Percentiles rank a stretch among this genome's conserved stretches.
Conservation (phyloP, 495 filamentous ascomycete species). For the Penicillium turbatum region DNA sequence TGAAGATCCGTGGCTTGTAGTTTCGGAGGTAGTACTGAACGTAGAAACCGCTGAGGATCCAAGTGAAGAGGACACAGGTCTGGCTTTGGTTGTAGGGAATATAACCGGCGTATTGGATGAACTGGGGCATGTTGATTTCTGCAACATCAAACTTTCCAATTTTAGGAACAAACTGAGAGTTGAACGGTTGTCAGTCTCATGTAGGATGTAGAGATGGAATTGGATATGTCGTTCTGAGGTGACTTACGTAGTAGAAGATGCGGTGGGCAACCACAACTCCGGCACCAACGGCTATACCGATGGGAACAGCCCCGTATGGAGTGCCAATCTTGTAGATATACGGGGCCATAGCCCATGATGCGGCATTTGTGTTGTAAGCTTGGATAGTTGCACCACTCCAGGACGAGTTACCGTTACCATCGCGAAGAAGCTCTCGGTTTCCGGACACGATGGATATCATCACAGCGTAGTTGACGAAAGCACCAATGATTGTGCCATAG, state of each 20-base stretch:
- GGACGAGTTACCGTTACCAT: slow-evolving; percentile 38
- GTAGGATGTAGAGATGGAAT: neutral
- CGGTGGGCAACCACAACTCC: slow-evolving; percentile 39
- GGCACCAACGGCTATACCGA: slow-evolving; percentile 43
- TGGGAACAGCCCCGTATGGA: slow-evolving; percentile 34
- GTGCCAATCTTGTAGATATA: slow-evolving; percentile 41
- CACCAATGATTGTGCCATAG: slow-evolving; percentile 44
- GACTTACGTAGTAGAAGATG: slow-evolving; percentile 32
- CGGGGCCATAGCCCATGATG: slow-evolving; percentile 43
- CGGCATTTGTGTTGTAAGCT: slow-evolving; percentile 33
- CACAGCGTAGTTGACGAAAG: slow-evolving; percentile 45
- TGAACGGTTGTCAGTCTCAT: neutral
- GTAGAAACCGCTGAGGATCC: slow-evolving; percentile 41
- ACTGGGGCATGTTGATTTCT: slow-evolving; percentile 40
- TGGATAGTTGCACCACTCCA: slow-evolving; percentile 50
- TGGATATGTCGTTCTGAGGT: neutral
- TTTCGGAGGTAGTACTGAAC: slow-evolving; percentile 52
- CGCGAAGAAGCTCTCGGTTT: slow-evolving; percentile 33
- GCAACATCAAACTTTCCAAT: slow-evolving; percentile 23
- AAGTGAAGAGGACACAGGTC: slow-evolving; percentile 35
- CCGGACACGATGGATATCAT: slow-evolving; percentile 41
- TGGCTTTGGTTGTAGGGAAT: slow-evolving; percentile 45
- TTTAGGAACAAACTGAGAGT: slow-evolving; percentile 30
- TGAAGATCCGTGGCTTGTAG: slow-evolving; percentile 46
- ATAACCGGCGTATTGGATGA: slow-evolving; percentile 41